Conservation (phyloP, 1,139 yeast species). For the Candida labiduridarum region DNA sequence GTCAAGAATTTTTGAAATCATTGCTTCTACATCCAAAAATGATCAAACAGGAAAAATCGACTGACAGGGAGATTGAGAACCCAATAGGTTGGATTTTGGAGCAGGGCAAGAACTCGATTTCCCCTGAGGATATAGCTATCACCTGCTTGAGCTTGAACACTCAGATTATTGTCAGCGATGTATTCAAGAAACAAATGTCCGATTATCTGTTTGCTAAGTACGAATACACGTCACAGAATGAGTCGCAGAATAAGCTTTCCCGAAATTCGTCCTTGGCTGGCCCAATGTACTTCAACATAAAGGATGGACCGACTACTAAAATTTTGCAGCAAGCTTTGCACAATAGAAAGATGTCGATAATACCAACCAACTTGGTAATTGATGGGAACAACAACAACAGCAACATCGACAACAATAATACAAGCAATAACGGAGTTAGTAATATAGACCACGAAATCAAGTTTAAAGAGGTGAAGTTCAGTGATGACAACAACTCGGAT, state of each 20-base stretch:
- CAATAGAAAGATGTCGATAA: constrained; percentile 29
- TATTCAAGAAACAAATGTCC: constrained; percentile 6
- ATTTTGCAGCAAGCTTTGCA: constrained; percentile 19
- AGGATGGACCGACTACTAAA: constrained; percentile 15
- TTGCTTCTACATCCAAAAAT: constrained; percentile 55
- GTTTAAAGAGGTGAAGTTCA: constrained; percentile 35
- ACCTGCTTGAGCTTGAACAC: constrained; percentile 38
- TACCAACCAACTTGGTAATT: constrained; percentile 29
- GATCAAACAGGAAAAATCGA: constrained; percentile 35
- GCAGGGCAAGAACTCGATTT: constrained; percentile 21
- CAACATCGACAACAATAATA: not conserved
- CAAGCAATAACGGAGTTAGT: not conserved
- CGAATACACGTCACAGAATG: constrained; percentile 1
- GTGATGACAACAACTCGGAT: constrained; percentile 12
- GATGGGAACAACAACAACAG: constrained; percentile 14
- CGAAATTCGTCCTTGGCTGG: constrained; percentile 32
- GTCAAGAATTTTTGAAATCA: constrained; percentile 18
- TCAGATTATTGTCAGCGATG: constrained; percentile 14
- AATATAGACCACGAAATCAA: constrained; percentile 18
- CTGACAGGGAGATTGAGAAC: constrained; percentile 30
- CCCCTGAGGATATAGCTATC: constrained; percentile 36
- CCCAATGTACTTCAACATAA: constrained; percentile 24
- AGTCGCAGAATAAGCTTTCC: constrained; percentile 17
- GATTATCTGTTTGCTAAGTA: constrained; percentile 4
- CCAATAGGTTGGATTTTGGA: constrained; percentile 38